Conservation (phyloP, 1,284 basidiomycete species). For the Tilletia setariae region DNA sequence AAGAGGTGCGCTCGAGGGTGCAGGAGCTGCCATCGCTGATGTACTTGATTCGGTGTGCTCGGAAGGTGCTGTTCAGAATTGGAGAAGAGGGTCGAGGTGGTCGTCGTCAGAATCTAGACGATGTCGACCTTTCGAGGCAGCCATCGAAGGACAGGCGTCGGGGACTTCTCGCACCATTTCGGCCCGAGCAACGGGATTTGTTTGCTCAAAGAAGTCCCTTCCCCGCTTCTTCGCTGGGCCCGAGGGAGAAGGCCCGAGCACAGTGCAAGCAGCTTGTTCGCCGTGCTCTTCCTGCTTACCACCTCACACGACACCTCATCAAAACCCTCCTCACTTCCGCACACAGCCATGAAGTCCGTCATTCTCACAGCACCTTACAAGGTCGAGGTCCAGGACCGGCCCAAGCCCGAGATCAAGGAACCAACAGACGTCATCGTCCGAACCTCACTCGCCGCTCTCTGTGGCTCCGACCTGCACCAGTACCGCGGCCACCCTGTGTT, state of each 20-base stretch:
- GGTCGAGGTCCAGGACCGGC: slow-evolving; percentile 39
- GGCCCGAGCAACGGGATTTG: neutral
- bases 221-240: too few relatives aligned
- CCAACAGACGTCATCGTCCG: slow-evolving; percentile 45
- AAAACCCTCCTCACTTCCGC: too few relatives aligned
- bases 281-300: too few relatives aligned
- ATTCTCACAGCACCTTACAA: slow-evolving; percentile 41
- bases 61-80: neutral
- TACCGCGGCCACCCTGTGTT: slow-evolving; percentile 63
- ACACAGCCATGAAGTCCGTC: slow-evolving; percentile 48
- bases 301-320: too few relatives aligned
- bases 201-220: too few relatives aligned
- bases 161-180: neutral
- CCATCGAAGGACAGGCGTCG: neutral
- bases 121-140: neutral
- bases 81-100: neutral
- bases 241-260: too few relatives aligned
- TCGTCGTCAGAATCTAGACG: neutral
- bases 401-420: slow-evolving; percentile 38
- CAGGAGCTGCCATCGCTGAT: neutral
- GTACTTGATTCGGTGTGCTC: neutral
- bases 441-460: slow-evolving; percentile 61
- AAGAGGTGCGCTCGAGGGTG: slow-evolving; percentile 17
- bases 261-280: too few relatives aligned
- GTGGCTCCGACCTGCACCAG: slow-evolving; percentile 77